Evolutionary conservation across 768 basidiomycete species (phyloP), one percentile per base, ranked within the genome.

Genomic region (Asterophora parasitica): DNA sequence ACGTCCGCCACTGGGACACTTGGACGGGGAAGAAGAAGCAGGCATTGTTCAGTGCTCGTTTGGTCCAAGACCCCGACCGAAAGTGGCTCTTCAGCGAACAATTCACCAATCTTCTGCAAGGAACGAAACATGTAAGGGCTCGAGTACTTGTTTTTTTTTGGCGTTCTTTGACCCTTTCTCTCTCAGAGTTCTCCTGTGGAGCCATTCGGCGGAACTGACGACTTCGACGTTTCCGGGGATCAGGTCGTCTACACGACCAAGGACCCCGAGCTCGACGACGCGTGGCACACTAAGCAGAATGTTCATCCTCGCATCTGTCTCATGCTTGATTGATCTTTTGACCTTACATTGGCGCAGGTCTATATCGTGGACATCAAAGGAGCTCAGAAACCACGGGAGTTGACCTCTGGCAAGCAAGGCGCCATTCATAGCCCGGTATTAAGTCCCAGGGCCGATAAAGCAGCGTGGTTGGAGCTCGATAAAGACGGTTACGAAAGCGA

Each of bases 401-500:
- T 97, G 39, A 95, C 93, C 0, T 81, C 85, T 9, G 90, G 92
- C 9, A 75, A 76, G 37, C 91, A 93, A 65, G 94, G 90, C 27
- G 93, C 92, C 13, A 85, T 81, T 7, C 82, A 79, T 55, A 74
- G 68, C n/a, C 85, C 91, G 0, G 76, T 79, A 6, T 81, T 95
- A 63, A 88, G 73, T 49, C 66, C 67, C 3, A 67, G 79, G 38
- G 88, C 85, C 0, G 75, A 75, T 41, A 85, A 85, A 63, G 81
- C 80, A 1, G 92, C 88, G 1, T 98, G 94, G 94, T 67, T 90
- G 32, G 88, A 97, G 63, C 77, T 93, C 52, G 82, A 84, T 43
- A 63, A 86, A 60, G 92, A 97, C 56, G 93, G 94, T 1, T 86
- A 93, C 56, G 94, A 97, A 65, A 76, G 85, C 43, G 94, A 95